Conservation (phyloP, 2,329 filamentous ascomycete species). For the Zasmidium cellare region DNA sequence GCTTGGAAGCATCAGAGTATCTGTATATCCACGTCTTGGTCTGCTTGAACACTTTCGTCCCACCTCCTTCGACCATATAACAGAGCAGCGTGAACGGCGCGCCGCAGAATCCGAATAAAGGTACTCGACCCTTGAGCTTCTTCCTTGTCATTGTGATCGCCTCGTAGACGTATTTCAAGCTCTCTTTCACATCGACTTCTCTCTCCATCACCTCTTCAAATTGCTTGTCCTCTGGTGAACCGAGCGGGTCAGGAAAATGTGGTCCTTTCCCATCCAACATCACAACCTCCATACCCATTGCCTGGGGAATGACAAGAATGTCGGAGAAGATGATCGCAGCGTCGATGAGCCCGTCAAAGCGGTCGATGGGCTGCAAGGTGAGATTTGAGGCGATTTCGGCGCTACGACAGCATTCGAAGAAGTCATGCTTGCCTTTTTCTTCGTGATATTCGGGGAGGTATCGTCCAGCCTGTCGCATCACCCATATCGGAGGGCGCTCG, state of each 20-base stretch:
- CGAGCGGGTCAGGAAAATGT: constrained; percentile 84
- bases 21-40: constrained; percentile 97
- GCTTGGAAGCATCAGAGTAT: constrained; percentile 77
- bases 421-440: constrained; percentile 86
- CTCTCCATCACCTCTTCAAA: constrained; percentile 75
- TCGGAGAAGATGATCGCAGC: constrained; percentile 99
- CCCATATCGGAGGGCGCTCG: constrained; percentile 93
- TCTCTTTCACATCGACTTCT: constrained; percentile 78
- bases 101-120: constrained; percentile 93
- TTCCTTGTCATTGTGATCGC: constrained; percentile 88
- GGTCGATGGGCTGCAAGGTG: constrained; percentile 92
- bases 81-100: constrained; percentile 96
- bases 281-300: constrained; percentile 96
- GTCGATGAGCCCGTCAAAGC: constrained; percentile 86
- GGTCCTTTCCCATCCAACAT: constrained; percentile 98
- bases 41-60: constrained; percentile 90
- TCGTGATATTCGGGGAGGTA: constrained; percentile 98
- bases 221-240: constrained; percentile 77
- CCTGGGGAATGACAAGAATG: constrained; percentile 95
- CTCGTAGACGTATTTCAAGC: constrained; percentile 92
- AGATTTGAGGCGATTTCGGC: constrained; percentile 91
- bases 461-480: constrained; percentile 98
- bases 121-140: constrained; percentile 85
- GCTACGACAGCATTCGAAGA: constrained; percentile 95
- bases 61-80: constrained; percentile 98